These are phyloP conservation scores for Amborella trichopoda DNA, from an alignment of 164 flowering plant genomes.

Conservation along the genomic window DNA sequence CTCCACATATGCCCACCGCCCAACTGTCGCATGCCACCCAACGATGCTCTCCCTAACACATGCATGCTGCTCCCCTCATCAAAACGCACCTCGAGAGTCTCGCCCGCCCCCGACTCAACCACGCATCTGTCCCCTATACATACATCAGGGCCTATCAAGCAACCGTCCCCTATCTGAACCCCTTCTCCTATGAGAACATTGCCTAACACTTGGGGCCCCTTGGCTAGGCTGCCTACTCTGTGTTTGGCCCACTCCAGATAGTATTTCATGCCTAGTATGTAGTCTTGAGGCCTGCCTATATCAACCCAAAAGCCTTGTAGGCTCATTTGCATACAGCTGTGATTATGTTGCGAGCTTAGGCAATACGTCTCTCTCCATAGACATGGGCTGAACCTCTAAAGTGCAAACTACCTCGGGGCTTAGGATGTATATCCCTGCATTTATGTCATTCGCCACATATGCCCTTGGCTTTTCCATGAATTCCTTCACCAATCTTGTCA, in stretches of 20 bases:
- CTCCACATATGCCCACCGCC: conserved; percentile 15
- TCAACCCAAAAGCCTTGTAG: conserved; percentile 22
- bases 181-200: conserved; percentile 16
- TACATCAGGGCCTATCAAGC: conserved; percentile 19
- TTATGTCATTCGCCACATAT: conserved; percentile 17
- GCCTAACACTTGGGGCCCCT: conserved; percentile 11
- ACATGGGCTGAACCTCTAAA: conserved; percentile 15
- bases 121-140: conserved; percentile 17
- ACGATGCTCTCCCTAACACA: conserved; percentile 10
- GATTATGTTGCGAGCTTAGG: conserved; percentile 12
- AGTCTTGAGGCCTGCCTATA: conserved; percentile 17
- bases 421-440: conserved; percentile 17
- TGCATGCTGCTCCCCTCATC: conserved; percentile 13
- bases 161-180: conserved; percentile 17
- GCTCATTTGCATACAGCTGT: conserved; percentile 17
- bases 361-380: conserved; percentile 18
- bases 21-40: conserved; percentile 17
- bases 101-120: conserved; percentile 12
- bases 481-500: conserved; percentile 14
- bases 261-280: conserved; percentile 14
- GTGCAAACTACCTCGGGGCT: conserved; percentile 14
- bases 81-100: conserved; percentile 17
- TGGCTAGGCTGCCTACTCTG: conserved; percentile 13
- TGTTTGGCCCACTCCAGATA: conserved; percentile 13
- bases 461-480: conserved; percentile 16